Base-by-base conservation (phyloP, 1,284 basidiomycete genomes). In the Schizopora paradoxa region DNA sequence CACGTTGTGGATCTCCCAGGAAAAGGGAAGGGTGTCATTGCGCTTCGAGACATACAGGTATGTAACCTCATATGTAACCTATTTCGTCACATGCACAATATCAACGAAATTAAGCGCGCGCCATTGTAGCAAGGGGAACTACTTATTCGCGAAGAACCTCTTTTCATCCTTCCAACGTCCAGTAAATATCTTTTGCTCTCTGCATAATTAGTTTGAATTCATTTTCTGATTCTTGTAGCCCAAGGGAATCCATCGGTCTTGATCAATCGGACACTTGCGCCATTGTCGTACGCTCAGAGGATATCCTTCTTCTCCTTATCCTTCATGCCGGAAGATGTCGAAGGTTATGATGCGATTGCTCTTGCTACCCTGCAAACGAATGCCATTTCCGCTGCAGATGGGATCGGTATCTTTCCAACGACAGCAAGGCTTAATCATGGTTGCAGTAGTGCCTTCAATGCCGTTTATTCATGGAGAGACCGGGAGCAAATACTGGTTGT, bases 331-430 rank as follows among this genome's bases (percentile, higher is more conserved):
- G 75, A 61, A 31, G 52, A 64, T 32, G 47, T 72, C 25, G 56
- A 65, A 25, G 58, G 58, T 26, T 61, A 63, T 28, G 65, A 68
- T 19, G 64, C 70, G 54, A 60, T 77, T 14, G 73, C 73, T 0
- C 59, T 82, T 18, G 76, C 77, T 0, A 82, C 79, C 46, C 77
- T 82, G 58, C 72, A 79, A 56, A 82, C 79, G 3, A 84, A 82
- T 54, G 77, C 75, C 1, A 76, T 82, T 4, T 61, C 72, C 2
- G 72, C 76, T 7, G 74, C 73, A 1, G 60, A 65, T 6, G 60
- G 59, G 22, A 73, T 74, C 3, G 80, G 78, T 0, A 65, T 84
- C 11, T 82, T 82, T 56, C 79, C 79, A 10, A 65, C 59, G 18
- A 79, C 77, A 67, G 77, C 79, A 7, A 65, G 80, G 35, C 53